Evolutionary conservation across 768 basidiomycete genomes (phyloP).

Genomic region (Russula virescens): DNA sequence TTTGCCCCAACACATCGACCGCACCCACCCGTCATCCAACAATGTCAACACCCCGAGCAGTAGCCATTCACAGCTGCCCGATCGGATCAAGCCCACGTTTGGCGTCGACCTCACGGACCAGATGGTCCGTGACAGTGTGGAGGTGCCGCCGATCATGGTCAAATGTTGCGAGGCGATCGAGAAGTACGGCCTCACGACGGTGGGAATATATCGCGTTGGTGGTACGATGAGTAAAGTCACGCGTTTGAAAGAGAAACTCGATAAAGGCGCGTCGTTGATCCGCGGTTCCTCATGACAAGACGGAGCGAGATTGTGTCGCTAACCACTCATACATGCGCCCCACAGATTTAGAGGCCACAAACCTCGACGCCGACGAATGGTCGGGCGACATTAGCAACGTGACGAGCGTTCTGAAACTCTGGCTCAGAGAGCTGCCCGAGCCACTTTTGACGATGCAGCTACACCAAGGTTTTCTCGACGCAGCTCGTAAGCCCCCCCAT

Average conservation of each 20-base stretch:
- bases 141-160: conserved; percentile 80
- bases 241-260: conserved; percentile 74
- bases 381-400: conserved; percentile 93
- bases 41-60: conserved; percentile 31
- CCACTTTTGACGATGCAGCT: conserved; percentile 79
- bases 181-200: conserved; percentile 72
- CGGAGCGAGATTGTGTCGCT: not conserved
- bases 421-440: conserved; percentile 94
- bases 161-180: conserved; percentile 93
- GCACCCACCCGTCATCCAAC: conserved; percentile 58
- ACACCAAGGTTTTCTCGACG: conserved; percentile 92
- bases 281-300: not conserved
- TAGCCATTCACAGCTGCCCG: conserved; percentile 35
- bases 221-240: conserved; percentile 86
- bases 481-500: conserved; percentile 63
- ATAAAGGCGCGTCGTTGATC: conserved; percentile 56
- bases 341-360: conserved; percentile 77
- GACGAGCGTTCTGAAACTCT: conserved; percentile 89
- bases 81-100: conserved; percentile 79
- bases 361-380: conserved; percentile 88
- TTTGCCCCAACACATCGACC: conserved; percentile 28
- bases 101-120: conserved; percentile 91
- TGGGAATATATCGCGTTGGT: conserved; percentile 92
- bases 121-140: conserved; percentile 84
- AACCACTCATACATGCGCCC: not conserved